Conservation (phyloP, 305 asterid species). For the Solanum hybrid region DNA sequence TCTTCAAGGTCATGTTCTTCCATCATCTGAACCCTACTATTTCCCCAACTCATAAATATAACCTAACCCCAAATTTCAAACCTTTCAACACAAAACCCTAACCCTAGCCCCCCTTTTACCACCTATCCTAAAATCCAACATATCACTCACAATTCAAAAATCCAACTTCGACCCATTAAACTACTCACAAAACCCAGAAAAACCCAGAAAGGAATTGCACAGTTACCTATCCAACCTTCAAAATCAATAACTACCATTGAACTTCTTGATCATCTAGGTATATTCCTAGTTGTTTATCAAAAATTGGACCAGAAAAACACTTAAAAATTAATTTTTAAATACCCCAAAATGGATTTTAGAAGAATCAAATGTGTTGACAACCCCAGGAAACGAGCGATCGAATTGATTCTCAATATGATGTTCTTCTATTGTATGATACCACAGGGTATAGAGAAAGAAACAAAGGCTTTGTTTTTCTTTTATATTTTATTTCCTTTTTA, state of each 20-base stretch:
- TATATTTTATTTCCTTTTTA: not conserved
- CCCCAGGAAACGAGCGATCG: constrained; percentile 45
- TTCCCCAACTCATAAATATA: not conserved
- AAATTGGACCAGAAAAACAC: not conserved
- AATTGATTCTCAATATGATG: constrained; percentile 28
- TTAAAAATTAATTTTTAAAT: not conserved
- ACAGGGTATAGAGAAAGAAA: constrained; percentile 20
- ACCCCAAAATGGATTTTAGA: not conserved
- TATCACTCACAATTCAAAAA: constrained; percentile 28
- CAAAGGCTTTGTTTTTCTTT: constrained; percentile 1
- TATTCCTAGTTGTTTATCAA: not conserved
- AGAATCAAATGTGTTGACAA: constrained; percentile 14
- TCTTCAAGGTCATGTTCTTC: constrained; percentile 77
- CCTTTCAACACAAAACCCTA: constrained; percentile 37
- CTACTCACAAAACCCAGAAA: constrained; percentile 26
- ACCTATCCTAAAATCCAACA: constrained; percentile 73
- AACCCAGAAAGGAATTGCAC: constrained; percentile 21
- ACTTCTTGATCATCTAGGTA: constrained; percentile 48
- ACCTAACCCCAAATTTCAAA: constrained; percentile 21
- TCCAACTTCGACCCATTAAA: constrained; percentile 28
- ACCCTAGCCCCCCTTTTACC: constrained; percentile 21
- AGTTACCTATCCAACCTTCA: constrained; percentile 12
- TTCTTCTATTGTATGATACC: constrained; percentile 17
- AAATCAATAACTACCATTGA: constrained; percentile 22
- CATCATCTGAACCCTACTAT: constrained; percentile 31